Evolutionary conservation across 352 stramenopile species (phyloP).

Genomic region (Phytophthora podocarpi): DNA sequence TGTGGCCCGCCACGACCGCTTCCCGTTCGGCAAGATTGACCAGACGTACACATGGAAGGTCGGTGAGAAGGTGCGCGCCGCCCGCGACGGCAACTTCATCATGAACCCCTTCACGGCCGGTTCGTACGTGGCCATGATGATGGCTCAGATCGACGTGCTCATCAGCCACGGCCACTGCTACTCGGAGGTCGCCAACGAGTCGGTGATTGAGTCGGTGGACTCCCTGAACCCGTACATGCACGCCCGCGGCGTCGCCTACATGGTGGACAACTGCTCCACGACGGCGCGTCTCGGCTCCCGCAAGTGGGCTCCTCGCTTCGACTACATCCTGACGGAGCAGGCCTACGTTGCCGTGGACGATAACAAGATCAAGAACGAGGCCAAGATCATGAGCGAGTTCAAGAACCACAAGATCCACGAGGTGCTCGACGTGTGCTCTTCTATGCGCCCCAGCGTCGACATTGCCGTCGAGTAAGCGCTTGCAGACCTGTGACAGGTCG

Average conservation of each 20-base stretch:
- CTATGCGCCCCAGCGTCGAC: slow-evolving; percentile 96
- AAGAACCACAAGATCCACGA: slow-evolving; percentile 97
- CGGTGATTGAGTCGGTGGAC: slow-evolving; percentile 98
- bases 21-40: slow-evolving; percentile 98
- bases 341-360: slow-evolving; percentile 96
- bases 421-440: slow-evolving; percentile 95
- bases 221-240: slow-evolving; percentile 99
- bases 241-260: slow-evolving; percentile 97
- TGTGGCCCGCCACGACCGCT: slow-evolving; percentile 92
- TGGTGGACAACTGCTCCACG: slow-evolving; percentile 99
- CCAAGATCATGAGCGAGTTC: slow-evolving; percentile 94
- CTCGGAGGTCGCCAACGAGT: slow-evolving; percentile 98
- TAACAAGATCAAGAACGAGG: slow-evolving; percentile 85
- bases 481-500: neutral
- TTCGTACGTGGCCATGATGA: slow-evolving; percentile 99
- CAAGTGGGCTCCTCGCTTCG: slow-evolving; percentile 98
- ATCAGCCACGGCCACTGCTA: slow-evolving; percentile 96
- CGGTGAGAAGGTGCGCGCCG: slow-evolving; percentile 95
- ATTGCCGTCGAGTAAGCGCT: slow-evolving; percentile 86
- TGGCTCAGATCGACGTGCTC: slow-evolving; percentile 97
- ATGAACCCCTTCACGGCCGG: slow-evolving; percentile 98
- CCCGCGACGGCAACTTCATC: slow-evolving; percentile 95
- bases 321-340: slow-evolving; percentile 98
- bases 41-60: slow-evolving; percentile 97
- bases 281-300: slow-evolving; percentile 96